Evolutionary conservation across 2,329 filamentous ascomycete species (phyloP).

Genomic region (Penicillium sp.): DNA sequence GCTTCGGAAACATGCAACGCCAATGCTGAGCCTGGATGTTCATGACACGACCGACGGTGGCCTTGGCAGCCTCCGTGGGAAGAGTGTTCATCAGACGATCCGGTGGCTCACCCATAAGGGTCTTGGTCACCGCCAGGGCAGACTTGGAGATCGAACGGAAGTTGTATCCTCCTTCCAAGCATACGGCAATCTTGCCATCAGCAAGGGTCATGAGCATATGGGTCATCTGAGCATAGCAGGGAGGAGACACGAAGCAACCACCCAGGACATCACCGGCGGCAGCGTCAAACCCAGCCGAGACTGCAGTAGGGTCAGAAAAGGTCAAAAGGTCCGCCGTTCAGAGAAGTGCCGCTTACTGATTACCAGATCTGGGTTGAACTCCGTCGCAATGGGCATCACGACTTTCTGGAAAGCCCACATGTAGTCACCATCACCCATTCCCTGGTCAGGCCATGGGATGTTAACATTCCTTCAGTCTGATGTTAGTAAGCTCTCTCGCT

Average conservation of each 20-base stretch:
- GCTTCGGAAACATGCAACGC: slow-evolving; percentile 76
- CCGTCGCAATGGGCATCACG: slow-evolving; percentile 90
- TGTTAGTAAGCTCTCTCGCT: slow-evolving; percentile 9
- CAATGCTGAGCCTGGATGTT: slow-evolving; percentile 65
- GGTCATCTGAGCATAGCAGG: slow-evolving; percentile 96
- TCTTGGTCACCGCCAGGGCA: slow-evolving; percentile 82
- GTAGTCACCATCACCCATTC: slow-evolving; percentile 95
- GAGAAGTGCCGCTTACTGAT: slow-evolving; percentile 53
- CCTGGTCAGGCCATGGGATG: slow-evolving; percentile 63
- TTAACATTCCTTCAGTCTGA: slow-evolving; percentile 55
- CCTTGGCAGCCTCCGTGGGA: slow-evolving; percentile 51
- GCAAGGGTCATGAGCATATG: slow-evolving; percentile 98
- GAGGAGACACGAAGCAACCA: slow-evolving; percentile 83
- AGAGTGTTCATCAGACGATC: slow-evolving; percentile 50
- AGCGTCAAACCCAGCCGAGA: slow-evolving; percentile 94
- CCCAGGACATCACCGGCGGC: slow-evolving; percentile 90
- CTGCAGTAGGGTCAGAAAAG: slow-evolving; percentile 34
- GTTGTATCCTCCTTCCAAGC: slow-evolving; percentile 94
- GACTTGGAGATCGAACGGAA: slow-evolving; percentile 87
- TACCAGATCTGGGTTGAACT: slow-evolving; percentile 90
- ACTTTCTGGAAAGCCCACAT: slow-evolving; percentile 93
- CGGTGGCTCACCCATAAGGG: slow-evolving; percentile 92
- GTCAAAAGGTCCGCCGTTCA: neutral
- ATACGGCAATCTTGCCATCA: slow-evolving; percentile 82
- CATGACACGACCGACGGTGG: slow-evolving; percentile 55